Evolutionary conservation across 805 yeast species (phyloP).

Genomic region (Sugiyamaella valdiviana): DNA sequence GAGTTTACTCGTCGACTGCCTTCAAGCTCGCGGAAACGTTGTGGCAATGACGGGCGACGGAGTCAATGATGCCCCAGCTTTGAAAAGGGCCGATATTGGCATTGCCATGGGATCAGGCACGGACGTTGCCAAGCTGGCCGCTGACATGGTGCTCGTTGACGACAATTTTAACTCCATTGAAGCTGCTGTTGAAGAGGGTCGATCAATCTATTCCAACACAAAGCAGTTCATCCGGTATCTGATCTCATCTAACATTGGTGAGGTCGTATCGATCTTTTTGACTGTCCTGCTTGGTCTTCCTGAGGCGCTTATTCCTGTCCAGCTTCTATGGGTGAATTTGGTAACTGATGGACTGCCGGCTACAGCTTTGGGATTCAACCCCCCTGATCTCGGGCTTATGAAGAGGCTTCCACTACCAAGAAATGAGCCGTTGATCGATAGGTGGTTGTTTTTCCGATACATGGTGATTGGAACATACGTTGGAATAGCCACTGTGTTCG

Average conservation of each 20-base stretch:
- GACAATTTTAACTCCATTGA: slow-evolving; percentile 52
- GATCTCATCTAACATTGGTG: slow-evolving; percentile 52
- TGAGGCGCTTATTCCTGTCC: slow-evolving; percentile 50
- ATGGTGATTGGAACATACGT: slow-evolving; percentile 38
- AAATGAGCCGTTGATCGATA: slow-evolving; percentile 36
- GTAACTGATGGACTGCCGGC: slow-evolving; percentile 57
- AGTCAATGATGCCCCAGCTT: slow-evolving; percentile 56
- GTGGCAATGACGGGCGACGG: slow-evolving; percentile 62
- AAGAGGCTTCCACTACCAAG: slow-evolving; percentile 34
- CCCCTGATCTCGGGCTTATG: slow-evolving; percentile 38
- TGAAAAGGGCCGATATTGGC: slow-evolving; percentile 55
- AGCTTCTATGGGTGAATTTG: slow-evolving; percentile 50
- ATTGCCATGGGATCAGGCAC: slow-evolving; percentile 59
- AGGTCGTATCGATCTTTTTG: slow-evolving; percentile 49
- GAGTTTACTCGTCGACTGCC: slow-evolving; percentile 45
- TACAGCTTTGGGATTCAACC: slow-evolving; percentile 49
- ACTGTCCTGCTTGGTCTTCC: slow-evolving; percentile 51
- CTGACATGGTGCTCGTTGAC: slow-evolving; percentile 52
- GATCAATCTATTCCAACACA: slow-evolving; percentile 41
- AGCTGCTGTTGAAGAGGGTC: slow-evolving; percentile 51
- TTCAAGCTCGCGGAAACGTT: slow-evolving; percentile 39
- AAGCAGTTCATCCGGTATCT: slow-evolving; percentile 39
- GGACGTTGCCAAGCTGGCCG: slow-evolving; percentile 55
- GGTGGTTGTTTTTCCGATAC: slow-evolving; percentile 37
- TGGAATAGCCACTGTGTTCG: slow-evolving; percentile 38